A percentile compares a stretch with the other conserved stretches of the same genome.
phyloP scores from a whole-genome alignment of 2,329 filamentous ascomycete genomes.

The Talaromyces verruculosus region DNA sequence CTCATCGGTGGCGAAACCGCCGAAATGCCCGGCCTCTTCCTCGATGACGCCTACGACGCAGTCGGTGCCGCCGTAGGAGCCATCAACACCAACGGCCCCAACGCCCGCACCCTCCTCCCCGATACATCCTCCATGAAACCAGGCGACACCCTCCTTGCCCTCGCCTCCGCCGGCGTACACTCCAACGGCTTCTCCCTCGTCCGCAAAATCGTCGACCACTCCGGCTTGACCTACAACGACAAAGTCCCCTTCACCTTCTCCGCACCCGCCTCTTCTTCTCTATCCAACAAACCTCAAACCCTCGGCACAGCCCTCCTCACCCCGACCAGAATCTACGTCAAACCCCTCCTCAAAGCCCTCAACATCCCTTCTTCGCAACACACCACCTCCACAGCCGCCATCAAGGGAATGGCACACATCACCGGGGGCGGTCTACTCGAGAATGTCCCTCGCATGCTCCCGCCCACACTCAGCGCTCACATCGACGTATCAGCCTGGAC shows the following conservation, averaged over 20 bases:
- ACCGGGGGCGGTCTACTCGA: conserved; percentile 90
- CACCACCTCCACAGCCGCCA: conserved; percentile 46
- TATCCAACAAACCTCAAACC: conserved; percentile 59
- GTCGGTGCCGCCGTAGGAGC: conserved; percentile 88
- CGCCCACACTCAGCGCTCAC: conserved; percentile 71
- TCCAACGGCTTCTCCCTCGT: conserved; percentile 98
- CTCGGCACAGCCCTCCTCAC: conserved; percentile 78
- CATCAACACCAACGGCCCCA: conserved; percentile 56
- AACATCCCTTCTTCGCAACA: conserved; percentile 22
- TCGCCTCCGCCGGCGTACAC: conserved; percentile 84
- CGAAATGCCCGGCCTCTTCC: conserved; percentile 96
- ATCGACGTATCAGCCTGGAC: conserved; percentile 76
- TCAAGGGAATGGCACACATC: conserved; percentile 96
- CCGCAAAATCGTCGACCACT: conserved; percentile 76
- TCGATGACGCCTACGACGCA: conserved; percentile 85
- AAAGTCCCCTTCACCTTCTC: conserved; percentile 71
- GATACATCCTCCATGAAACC: conserved; percentile 70
- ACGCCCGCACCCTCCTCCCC: conserved; percentile 68
- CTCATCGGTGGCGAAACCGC: conserved; percentile 97
- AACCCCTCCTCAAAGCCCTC: conserved; percentile 69
- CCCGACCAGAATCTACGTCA: conserved; percentile 92
- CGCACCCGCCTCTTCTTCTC: conserved; percentile 50
- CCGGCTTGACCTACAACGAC: conserved; percentile 69
- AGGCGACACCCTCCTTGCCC: conserved; percentile 82
- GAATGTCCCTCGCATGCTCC: conserved; percentile 93